phyloP scores from a whole-genome alignment of 495 filamentous ascomycete species.

The Aspergillus saccharolyticus region DNA sequence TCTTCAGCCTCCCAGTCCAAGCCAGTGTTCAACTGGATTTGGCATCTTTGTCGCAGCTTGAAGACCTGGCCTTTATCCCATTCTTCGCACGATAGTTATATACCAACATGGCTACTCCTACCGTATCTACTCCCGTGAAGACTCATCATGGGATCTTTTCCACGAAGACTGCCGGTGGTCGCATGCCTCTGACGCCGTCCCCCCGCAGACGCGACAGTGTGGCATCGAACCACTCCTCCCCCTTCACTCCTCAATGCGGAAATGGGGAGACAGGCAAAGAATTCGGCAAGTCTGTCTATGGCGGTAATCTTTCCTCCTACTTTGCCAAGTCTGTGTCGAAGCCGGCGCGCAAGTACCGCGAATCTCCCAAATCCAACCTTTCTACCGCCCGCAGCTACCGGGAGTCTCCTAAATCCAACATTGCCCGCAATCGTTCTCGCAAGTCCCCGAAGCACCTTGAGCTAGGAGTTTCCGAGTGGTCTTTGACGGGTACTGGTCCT shows the following conservation, averaged over 20 bases:
- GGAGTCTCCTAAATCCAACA: constrained; percentile 91
- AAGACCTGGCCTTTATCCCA: constrained; percentile 9
- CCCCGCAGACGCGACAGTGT: constrained; percentile 58
- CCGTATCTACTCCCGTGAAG: constrained; percentile 88
- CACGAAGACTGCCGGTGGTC: constrained; percentile 84
- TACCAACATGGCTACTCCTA: constrained; percentile 75
- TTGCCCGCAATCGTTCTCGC: constrained; percentile 58
- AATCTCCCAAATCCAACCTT: constrained; percentile 94
- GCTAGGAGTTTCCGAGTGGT: constrained; percentile 87
- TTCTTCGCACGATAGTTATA: constrained; percentile 23
- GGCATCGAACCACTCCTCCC: constrained; percentile 54
- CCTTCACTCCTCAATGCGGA: constrained; percentile 73
- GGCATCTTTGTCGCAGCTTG: constrained; percentile 10
- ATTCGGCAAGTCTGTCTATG: constrained; percentile 60
- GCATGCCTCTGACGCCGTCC: constrained; percentile 91
- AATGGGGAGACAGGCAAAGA: constrained; percentile 25
- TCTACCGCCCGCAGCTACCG: constrained; percentile 50
- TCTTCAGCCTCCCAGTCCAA: constrained; percentile 15
- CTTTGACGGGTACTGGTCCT: constrained; percentile 75
- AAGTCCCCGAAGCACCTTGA: constrained; percentile 78
- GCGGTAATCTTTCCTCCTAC: constrained; percentile 65
- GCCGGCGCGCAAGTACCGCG: constrained; percentile 43
- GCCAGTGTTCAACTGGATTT: constrained; percentile 14
- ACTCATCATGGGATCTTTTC: constrained; percentile 91
- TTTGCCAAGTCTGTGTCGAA: constrained; percentile 54